A percentile compares a stretch with the other conserved stretches of the same genome.
phyloP scores from a whole-genome alignment of 2,329 filamentous ascomycete genomes.

The Fusarium sp. region DNA sequence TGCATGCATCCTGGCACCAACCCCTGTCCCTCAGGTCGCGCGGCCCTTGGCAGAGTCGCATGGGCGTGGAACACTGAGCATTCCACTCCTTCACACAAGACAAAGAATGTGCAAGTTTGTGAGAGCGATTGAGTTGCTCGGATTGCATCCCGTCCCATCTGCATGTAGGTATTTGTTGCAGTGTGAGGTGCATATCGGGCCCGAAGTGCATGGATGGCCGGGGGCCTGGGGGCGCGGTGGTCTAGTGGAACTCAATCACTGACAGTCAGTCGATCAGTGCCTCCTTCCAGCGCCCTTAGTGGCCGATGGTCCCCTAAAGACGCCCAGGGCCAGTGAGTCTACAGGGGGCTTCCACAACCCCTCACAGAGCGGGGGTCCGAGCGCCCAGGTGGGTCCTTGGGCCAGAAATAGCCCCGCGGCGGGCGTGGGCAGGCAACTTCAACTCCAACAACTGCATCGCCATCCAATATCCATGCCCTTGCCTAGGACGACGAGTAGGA shows the following conservation, averaged over 20 bases:
- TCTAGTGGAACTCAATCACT: slow-evolving; percentile 34
- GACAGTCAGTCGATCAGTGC: slow-evolving; percentile 9
- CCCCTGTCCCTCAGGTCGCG: slow-evolving; percentile 21
- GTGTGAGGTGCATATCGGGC: slow-evolving; percentile 23
- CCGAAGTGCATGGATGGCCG: slow-evolving; percentile 2
- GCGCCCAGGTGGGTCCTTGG: slow-evolving; percentile 25
- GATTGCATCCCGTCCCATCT: slow-evolving; percentile 13
- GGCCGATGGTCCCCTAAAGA: slow-evolving; percentile 19
- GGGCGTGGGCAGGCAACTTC: slow-evolving; percentile 15
- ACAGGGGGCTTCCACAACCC: slow-evolving; percentile 9
- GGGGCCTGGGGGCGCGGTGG: not conserved
- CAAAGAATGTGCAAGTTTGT: slow-evolving; percentile 4
- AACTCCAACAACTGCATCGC: slow-evolving; percentile 25
- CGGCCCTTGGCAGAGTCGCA: not conserved
- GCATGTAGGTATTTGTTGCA: slow-evolving; percentile 37
- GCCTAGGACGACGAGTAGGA: slow-evolving; percentile 6
- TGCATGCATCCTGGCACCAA: slow-evolving; percentile 4
- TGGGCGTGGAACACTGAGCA: not conserved
- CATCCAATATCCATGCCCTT: slow-evolving; percentile 11
- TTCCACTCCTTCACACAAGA: not conserved
- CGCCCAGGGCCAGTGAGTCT: slow-evolving; percentile 8
- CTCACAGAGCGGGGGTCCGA: slow-evolving; percentile 19
- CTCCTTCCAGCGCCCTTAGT: slow-evolving; percentile 17
- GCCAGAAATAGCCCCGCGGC: slow-evolving; percentile 36
- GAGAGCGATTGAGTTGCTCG: slow-evolving; percentile 21